Evolutionary conservation across 1,284 basidiomycete species (phyloP).

Genomic region (Papiliotrema fonsecae): DNA sequence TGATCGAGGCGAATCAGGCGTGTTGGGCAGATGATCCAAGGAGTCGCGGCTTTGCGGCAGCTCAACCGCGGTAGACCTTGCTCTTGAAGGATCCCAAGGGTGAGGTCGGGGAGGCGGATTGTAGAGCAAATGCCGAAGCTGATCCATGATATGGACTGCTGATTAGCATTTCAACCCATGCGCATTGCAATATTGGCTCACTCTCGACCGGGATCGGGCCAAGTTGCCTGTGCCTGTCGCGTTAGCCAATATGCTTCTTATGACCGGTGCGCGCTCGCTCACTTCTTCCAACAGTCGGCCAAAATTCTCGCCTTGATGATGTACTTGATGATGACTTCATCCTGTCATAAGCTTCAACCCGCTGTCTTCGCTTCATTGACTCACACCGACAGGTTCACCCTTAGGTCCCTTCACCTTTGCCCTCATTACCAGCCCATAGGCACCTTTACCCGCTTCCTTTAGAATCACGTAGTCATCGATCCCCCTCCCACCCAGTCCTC

Average conservation of each 20-base stretch:
- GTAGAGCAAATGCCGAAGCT: constrained; percentile 72
- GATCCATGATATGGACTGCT: constrained; percentile 81
- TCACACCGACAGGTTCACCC: constrained; percentile 70
- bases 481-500: constrained; percentile 43
- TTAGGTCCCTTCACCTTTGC: constrained; percentile 71
- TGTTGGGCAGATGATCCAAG: constrained; percentile 2
- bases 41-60: neutral
- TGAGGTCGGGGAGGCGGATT: constrained; percentile 60
- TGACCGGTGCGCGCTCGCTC: constrained; percentile 6
- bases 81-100: constrained; percentile 67
- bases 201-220: constrained; percentile 97
- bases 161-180: constrained; percentile 2
- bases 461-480: constrained; percentile 60
- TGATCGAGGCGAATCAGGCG: constrained; percentile 20
- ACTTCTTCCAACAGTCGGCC: constrained; percentile 97
- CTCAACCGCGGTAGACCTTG: constrained; percentile 3
- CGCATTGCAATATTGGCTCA: constrained; percentile 16
- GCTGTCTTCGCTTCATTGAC: constrained; percentile 36
- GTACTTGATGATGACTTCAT: constrained; percentile 85
- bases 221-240: constrained; percentile 68
- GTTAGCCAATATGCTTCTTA: neutral
- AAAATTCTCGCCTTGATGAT: constrained; percentile 97
- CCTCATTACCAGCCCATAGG: constrained; percentile 92
- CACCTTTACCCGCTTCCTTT: constrained; percentile 87
- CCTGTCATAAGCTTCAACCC: constrained; percentile 55